These are phyloP conservation scores for Ceratobasidium theobromae DNA, from an alignment of 1,284 basidiomycete genomes.

Conservation along the genomic window DNA sequence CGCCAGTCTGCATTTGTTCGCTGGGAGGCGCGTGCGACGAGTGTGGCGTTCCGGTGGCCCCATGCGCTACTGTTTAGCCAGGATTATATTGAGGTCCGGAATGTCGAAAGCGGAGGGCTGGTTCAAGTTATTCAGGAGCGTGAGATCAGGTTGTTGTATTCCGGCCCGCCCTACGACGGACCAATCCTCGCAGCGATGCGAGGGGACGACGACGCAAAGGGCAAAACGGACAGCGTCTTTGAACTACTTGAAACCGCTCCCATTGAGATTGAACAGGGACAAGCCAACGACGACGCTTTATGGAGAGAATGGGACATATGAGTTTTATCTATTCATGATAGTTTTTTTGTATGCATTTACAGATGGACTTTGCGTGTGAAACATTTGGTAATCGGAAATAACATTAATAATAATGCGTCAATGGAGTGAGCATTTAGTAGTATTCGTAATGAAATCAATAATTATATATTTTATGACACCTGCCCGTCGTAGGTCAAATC, in stretches of 20 bases:
- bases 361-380: neutral
- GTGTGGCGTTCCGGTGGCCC: constrained; percentile 59
- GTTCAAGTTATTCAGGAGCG: constrained; percentile 71
- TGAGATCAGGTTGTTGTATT: constrained; percentile 64
- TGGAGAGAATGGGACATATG: constrained; percentile 36
- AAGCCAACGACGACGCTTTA: constrained; percentile 10
- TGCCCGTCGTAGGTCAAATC: too few relatives aligned
- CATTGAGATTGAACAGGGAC: constrained; percentile 8
- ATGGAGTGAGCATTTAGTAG: too few relatives aligned
- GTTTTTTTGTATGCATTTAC: neutral
- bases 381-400: neutral
- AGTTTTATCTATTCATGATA: neutral
- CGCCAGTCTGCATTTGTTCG: constrained; percentile 64
- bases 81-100: constrained; percentile 64
- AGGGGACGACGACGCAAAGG: constrained; percentile 51
- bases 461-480: too few relatives aligned
- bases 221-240: constrained; percentile 60
- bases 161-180: constrained; percentile 49
- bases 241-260: constrained; percentile 64
- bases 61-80: constrained; percentile 70
- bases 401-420: too few relatives aligned
- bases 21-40: constrained; percentile 68
- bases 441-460: too few relatives aligned
- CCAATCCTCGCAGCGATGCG: constrained; percentile 58
- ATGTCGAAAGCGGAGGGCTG: constrained; percentile 60